phyloP scores from a whole-genome alignment of 345 rosid species.

The Arabidopsis thaliana region DNA sequence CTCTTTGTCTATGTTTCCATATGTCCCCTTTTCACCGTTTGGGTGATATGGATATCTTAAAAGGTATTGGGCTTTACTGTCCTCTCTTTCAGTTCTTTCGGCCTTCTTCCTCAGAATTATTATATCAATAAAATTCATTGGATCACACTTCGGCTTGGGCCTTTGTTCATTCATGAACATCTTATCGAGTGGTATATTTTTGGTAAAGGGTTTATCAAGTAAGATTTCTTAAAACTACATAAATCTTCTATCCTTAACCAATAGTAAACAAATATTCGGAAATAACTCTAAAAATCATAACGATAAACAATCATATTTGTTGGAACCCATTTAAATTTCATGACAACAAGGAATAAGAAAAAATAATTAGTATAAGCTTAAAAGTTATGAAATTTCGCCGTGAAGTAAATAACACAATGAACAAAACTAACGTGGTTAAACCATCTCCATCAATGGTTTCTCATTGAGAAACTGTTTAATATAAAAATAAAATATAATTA shows the following conservation, averaged over 20 bases:
- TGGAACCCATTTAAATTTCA: not conserved
- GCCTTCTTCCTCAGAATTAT: slow-evolving; percentile 9
- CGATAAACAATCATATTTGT: not conserved
- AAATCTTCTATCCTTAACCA: not conserved
- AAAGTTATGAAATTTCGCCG: too few relatives aligned
- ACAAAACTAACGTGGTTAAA: not conserved
- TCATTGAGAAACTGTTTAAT: too few relatives aligned
- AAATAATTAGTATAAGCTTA: too few relatives aligned
- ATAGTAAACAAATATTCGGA: not conserved
- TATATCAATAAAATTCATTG: not conserved
- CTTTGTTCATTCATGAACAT: slow-evolving; percentile 6
- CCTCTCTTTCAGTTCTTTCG: not conserved
- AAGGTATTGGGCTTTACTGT: slow-evolving; percentile 8
- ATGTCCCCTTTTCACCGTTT: not conserved
- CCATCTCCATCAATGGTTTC: too few relatives aligned
- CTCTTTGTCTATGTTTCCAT: not conserved
- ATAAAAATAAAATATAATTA: too few relatives aligned
- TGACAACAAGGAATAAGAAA: too few relatives aligned
- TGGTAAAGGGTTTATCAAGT: not conserved
- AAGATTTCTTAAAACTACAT: not conserved
- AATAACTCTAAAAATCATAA: not conserved
- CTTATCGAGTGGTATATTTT: not conserved
- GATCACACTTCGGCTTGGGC: slow-evolving; percentile 19
- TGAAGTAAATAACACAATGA: too few relatives aligned
- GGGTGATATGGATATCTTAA: not conserved